Percentiles rank a stretch among this genome's conserved stretches.
Evolutionary conservation across 2,329 filamentous ascomycete species (phyloP).

Genomic region (Colletotrichum sp.): DNA sequence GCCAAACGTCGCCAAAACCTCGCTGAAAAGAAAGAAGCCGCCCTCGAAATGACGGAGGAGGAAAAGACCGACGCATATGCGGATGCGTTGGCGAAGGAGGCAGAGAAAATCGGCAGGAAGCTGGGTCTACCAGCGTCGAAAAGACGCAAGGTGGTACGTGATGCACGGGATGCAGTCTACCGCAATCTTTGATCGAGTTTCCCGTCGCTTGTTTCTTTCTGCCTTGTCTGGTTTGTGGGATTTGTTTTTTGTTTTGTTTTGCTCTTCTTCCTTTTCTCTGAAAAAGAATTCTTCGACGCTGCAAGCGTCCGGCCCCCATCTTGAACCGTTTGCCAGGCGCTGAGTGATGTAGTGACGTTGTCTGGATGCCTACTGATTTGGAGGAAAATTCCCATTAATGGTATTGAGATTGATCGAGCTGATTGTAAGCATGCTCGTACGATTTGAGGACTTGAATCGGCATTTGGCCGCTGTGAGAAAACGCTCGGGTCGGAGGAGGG

Average conservation of each 20-base stretch:
- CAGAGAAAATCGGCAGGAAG: neutral
- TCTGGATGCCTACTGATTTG: no score
- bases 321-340: neutral
- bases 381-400: no score
- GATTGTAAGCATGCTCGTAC: no score
- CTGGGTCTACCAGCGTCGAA: neutral
- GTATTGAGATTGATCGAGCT: no score
- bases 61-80: neutral
- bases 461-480: no score
- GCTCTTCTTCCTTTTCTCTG: neutral
- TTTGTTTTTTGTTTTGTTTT: no score
- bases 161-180: neutral
- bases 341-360: no score
- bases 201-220: neutral
- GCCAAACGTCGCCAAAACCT: neutral
- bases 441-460: no score
- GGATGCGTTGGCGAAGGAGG: neutral
- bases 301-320: neutral
- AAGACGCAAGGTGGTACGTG: neutral
- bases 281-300: neutral
- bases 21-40: neutral
- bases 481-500: no score
- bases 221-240: neutral
- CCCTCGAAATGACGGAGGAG: neutral
- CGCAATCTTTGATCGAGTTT: neutral